Conservation (phyloP, 1,284 basidiomycete species). For the Ustilago curta region DNA sequence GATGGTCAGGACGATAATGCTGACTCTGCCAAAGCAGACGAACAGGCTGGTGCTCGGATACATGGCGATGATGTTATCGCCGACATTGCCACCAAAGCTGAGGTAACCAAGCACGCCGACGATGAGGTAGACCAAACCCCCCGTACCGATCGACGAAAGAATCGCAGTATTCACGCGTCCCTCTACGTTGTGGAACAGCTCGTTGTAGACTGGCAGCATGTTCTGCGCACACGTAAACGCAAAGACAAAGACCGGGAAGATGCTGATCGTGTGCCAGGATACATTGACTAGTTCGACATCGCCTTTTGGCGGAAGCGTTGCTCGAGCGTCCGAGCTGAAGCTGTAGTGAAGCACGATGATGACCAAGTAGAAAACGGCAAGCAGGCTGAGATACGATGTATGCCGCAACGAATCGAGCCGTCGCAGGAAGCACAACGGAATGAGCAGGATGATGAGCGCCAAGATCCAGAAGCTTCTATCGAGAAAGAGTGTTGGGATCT, state of each 20-base stretch:
- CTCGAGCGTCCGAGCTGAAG: constrained; percentile 45
- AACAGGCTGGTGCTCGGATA: constrained; percentile 93
- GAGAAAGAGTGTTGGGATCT: constrained; percentile 70
- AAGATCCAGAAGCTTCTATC: constrained; percentile 86
- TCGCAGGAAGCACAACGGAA: constrained; percentile 85
- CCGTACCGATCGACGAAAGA: constrained; percentile 81
- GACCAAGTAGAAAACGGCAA: constrained; percentile 76
- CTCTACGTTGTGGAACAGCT: constrained; percentile 84
- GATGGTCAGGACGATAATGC: constrained; percentile 83
- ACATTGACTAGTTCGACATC: constrained; percentile 45
- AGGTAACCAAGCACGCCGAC: constrained; percentile 81
- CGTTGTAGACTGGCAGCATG: constrained; percentile 84
- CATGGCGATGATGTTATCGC: constrained; percentile 68
- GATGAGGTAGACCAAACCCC: constrained; percentile 64
- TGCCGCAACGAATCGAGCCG: constrained; percentile 79
- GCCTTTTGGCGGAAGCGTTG: constrained; percentile 53
- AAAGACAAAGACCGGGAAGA: constrained; percentile 94
- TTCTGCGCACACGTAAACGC: constrained; percentile 72
- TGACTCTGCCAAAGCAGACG: constrained; percentile 90
- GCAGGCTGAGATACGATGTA: constrained; percentile 85
- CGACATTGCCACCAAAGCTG: constrained; percentile 85
- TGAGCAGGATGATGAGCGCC: constrained; percentile 81
- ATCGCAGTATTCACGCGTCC: constrained; percentile 87
- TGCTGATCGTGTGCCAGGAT: constrained; percentile 78
- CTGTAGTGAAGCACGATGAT: constrained; percentile 64